Evolutionary conservation across 768 basidiomycete species (phyloP).

Genomic region (Boletus pseudo-olivaceus): DNA sequence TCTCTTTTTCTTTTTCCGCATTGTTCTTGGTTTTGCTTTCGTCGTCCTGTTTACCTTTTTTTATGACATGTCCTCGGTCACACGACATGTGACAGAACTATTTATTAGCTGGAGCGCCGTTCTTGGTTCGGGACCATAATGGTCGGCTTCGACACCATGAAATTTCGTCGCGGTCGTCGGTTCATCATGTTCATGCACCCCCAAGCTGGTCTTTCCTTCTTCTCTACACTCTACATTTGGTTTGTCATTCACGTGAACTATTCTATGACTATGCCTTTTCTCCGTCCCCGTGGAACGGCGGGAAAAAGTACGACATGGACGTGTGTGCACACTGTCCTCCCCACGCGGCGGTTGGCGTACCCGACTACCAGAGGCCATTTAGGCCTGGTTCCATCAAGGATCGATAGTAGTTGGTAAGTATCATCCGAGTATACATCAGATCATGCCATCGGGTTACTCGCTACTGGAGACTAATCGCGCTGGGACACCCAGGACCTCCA

Average conservation of each 20-base stretch:
- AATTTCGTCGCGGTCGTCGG: not conserved
- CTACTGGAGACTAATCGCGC: no score
- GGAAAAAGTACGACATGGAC: not conserved
- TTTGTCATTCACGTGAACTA: not conserved
- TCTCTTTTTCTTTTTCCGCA: conserved; percentile 5
- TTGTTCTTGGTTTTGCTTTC: conserved; percentile 28
- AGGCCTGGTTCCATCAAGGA: no score
- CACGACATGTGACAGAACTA: conserved; percentile 9
- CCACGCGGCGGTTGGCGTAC: no score
- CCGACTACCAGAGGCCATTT: no score
- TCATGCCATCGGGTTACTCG: no score
- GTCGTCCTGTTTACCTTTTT: not conserved
- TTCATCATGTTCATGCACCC: conserved; percentile 5
- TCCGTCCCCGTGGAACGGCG: not conserved
- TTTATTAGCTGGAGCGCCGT: conserved; percentile 12
- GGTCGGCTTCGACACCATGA: not conserved
- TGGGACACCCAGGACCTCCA: no score
- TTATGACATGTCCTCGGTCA: conserved; percentile 10
- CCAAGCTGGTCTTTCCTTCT: not conserved
- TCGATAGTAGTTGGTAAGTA: no score
- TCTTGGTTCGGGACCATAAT: conserved; percentile 4
- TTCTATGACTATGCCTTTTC: conserved; percentile 1
- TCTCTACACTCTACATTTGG: conserved; percentile 21
- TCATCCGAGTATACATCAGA: no score
- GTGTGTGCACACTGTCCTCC: no score